phyloP scores from a whole-genome alignment of 805 yeast species.

The Ogataea polymorpha region DNA sequence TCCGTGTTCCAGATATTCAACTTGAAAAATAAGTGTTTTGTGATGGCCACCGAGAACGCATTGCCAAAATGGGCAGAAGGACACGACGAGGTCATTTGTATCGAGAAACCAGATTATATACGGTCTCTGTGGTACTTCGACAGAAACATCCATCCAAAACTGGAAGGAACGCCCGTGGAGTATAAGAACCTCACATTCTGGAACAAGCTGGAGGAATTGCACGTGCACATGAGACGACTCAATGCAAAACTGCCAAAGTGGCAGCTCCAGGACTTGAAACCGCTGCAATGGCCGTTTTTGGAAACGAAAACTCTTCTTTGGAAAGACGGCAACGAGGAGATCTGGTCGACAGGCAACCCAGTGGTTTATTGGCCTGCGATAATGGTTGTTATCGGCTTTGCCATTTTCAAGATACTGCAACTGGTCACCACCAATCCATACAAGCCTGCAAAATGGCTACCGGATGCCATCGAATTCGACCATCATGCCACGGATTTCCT shows the following conservation, averaged over 20 bases:
- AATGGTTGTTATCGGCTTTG: constrained; percentile 29
- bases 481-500: constrained; percentile 35
- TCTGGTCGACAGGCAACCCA: constrained; percentile 66
- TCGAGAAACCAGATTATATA: constrained; percentile 64
- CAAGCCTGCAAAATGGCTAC: constrained; percentile 1
- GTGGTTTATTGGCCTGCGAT: constrained; percentile 51
- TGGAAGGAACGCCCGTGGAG: constrained; percentile 35
- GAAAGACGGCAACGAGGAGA: constrained; percentile 39
- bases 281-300: constrained; percentile 61
- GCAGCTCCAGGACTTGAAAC: constrained; percentile 51
- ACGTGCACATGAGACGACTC: constrained; percentile 51
- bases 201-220: constrained; percentile 53
- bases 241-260: constrained; percentile 45
- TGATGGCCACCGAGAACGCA: constrained; percentile 68
- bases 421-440: constrained; percentile 23
- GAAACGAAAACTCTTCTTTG: constrained; percentile 59
- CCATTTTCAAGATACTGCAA: constrained; percentile 11
- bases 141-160: constrained; percentile 52
- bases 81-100: constrained; percentile 88
- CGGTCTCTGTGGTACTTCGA: constrained; percentile 78
- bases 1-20: constrained; percentile 70
- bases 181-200: constrained; percentile 38
- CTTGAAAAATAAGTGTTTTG: constrained; percentile 60
- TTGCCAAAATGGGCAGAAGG: constrained; percentile 80
- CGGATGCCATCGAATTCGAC: constrained; percentile 21